These are phyloP conservation scores for Zoysia matrella DNA, from an alignment of 202 grass and related monocot genomes.

Conservation along the genomic window DNA sequence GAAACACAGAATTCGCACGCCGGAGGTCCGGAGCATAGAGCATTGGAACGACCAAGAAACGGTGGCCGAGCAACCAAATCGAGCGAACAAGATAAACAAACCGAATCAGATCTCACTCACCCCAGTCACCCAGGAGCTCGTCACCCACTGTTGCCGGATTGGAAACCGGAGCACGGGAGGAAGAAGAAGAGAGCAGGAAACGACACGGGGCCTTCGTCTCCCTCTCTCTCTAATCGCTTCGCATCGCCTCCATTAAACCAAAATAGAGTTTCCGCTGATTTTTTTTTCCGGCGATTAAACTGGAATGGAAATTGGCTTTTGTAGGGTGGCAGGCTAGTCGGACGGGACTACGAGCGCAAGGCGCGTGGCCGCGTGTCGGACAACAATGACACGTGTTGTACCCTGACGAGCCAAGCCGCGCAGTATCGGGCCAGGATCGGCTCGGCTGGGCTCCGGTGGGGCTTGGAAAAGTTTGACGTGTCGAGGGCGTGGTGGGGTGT, in stretches of 20 bases:
- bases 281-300: constrained; percentile 24
- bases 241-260: constrained; percentile 41
- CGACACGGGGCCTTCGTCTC: constrained; percentile 28
- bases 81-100: neutral
- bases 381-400: constrained; percentile 57
- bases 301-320: constrained; percentile 20
- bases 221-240: constrained; percentile 49
- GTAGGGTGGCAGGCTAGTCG: constrained; percentile 18
- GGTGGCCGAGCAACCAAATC: neutral
- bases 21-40: too few relatives aligned
- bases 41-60: neutral
- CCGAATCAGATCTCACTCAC: constrained; percentile 28
- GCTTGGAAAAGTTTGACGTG: constrained; percentile 25
- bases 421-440: constrained; percentile 2
- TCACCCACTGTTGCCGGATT: neutral
- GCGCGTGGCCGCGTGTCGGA: constrained; percentile 51
- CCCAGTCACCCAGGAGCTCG: too few relatives aligned
- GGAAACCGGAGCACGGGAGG: neutral
- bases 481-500: constrained; percentile 8
- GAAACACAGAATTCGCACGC: too few relatives aligned
- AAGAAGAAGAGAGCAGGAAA: neutral
- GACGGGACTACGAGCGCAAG: constrained; percentile 30
- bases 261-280: neutral
- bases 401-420: constrained; percentile 16
- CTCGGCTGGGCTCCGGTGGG: neutral